These are phyloP conservation scores for Luffa acutangula DNA, from an alignment of 306 rosid species.

Conservation along the genomic window DNA sequence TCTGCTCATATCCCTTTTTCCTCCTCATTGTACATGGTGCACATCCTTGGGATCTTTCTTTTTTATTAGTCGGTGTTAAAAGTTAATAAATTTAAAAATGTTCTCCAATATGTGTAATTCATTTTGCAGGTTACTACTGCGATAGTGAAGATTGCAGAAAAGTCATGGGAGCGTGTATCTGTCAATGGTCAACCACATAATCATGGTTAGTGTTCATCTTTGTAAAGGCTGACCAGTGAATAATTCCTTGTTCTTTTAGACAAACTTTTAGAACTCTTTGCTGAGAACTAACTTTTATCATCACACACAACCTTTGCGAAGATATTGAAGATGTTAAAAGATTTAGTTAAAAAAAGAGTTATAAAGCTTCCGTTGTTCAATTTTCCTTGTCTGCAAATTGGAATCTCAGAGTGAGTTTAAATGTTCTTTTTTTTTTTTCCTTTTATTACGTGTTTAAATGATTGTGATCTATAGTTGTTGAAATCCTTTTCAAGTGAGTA, in stretches of 20 bases:
- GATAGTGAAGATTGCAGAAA: slow-evolving; percentile 68
- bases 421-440: background rate
- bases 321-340: background rate
- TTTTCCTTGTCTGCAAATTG: slow-evolving; percentile 1
- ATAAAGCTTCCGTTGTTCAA: background rate
- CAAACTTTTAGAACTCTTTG: background rate
- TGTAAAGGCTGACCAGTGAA: background rate
- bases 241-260: background rate
- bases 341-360: background rate
- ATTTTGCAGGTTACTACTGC: slow-evolving; percentile 62
- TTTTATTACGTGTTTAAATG: background rate
- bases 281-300: background rate
- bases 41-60: background rate
- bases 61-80: background rate
- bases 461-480: background rate
- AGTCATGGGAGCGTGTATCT: slow-evolving; percentile 83
- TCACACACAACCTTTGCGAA: background rate
- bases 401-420: background rate
- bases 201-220: slow-evolving; percentile 56
- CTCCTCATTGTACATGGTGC: background rate
- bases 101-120: background rate
- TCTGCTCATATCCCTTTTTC: background rate
- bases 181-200: slow-evolving; percentile 67
- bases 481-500: background rate
- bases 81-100: background rate